Conservation (phyloP, 1,284 basidiomycete species). For the Rhodotorula mucilaginosa region DNA sequence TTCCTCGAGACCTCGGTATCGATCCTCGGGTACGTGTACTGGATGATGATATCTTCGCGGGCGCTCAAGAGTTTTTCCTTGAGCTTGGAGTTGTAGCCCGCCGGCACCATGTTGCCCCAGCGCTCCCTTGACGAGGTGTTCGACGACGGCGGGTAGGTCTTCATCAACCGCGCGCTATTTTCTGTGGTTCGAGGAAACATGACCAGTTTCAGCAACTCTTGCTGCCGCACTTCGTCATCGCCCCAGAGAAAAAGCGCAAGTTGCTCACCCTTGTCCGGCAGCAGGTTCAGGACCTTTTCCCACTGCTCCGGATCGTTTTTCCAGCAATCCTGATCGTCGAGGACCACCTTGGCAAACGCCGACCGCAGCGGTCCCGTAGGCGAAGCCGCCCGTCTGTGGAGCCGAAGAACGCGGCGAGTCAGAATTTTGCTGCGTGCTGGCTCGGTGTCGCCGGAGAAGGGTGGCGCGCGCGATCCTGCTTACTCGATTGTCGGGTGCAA, state of each 20-base stretch:
- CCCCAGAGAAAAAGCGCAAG: neutral
- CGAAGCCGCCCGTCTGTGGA: conserved; percentile 51
- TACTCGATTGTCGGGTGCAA: conserved; percentile 71
- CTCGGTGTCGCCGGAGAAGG: too few species aligned
- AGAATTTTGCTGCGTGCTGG: too few species aligned
- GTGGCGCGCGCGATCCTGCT: conserved; percentile 45
- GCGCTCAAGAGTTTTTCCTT: conserved; percentile 48
- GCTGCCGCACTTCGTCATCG: neutral
- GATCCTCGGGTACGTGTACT: conserved; percentile 94
- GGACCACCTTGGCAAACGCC: conserved; percentile 67
- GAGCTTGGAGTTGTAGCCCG: conserved; percentile 40
- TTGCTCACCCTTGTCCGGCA: conserved; percentile 63
- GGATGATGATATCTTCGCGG: conserved; percentile 82
- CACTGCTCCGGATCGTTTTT: conserved; percentile 63
- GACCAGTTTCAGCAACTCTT: neutral
- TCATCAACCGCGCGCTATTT: conserved; percentile 47
- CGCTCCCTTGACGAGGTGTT: conserved; percentile 21
- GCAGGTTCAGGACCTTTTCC: conserved; percentile 68
- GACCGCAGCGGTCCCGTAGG: conserved; percentile 56
- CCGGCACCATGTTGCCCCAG: conserved; percentile 5
- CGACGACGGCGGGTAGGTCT: conserved; percentile 6
- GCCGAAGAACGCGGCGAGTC: neutral
- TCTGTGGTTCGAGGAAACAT: conserved; percentile 40
- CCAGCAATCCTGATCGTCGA: conserved; percentile 87
- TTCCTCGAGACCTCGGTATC: conserved; percentile 97